Base-by-base conservation (phyloP, 2,329 filamentous ascomycete species). In the Niveomyces coronatus region DNA sequence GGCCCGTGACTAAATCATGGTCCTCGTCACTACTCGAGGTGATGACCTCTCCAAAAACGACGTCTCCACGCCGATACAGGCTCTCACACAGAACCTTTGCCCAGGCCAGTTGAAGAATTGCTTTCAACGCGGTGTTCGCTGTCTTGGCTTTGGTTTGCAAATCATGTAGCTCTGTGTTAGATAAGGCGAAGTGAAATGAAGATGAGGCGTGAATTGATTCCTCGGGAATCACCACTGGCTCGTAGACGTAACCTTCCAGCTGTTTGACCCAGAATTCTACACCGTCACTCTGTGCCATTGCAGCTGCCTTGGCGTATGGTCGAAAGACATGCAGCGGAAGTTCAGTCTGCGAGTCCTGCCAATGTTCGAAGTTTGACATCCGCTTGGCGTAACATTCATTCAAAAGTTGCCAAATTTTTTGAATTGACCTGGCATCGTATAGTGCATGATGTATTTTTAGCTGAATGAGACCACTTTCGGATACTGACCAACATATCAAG, bases 361-460 rank as follows among this genome's bases (percentile, higher is more conserved):
- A n/a, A n/a, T n/a, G n/a, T n/a, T n/a, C n/a, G n/a, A n/a, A 19
- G 9, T n/a, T 33, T 13, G 7, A n/a, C 10, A 28, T 28, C 13
- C 13, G 31, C 15, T 9, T 4, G 9, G 35, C 49, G 49, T n/a
- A n/a, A 30, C 45, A 41, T 2, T 47, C 39, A 9, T 19, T 15
- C 22, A 51, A 24, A 9, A 49, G 29, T 4, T 27, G 44, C 48
- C 46, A 49, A 9, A 50, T 9, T 9, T 39, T 38, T 31, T 42
- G 35, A 22, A 51, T 44, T 10, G 48, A 50, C 14, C 9, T 10
- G 9, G 48, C 48, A 23, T 51, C 49, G 29, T 51, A 51, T 4
- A 51, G 40, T 5, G 45, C 42, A 28, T 51, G 49, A 33, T 49
- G 46, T 19, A 51, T 50, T 22, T 23, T 43, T 14, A 51, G 31